phyloP scores from a whole-genome alignment of 169 alveolate genomes.

The Cryptosporidium parvum region DNA sequence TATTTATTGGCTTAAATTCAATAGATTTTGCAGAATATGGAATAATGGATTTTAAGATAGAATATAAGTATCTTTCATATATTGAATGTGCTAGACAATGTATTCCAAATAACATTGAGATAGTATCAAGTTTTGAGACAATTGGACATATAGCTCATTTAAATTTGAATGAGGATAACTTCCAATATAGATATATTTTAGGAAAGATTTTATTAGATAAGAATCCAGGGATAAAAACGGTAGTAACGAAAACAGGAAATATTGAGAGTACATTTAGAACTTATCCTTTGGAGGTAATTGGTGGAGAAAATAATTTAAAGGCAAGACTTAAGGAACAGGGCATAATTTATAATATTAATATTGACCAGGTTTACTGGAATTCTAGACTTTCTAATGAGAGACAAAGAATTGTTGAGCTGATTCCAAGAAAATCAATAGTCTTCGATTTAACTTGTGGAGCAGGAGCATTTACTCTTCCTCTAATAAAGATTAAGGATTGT shows the following conservation, averaged over 20 bases:
- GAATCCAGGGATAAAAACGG: slow-evolving; percentile 85
- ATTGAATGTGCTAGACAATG: slow-evolving; percentile 52
- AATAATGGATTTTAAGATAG: slow-evolving; percentile 32
- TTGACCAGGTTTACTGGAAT: slow-evolving; percentile 87
- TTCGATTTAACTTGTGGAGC: slow-evolving; percentile 89
- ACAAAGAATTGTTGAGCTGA: slow-evolving; percentile 79
- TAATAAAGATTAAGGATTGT: slow-evolving; percentile 81
- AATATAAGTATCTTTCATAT: slow-evolving; percentile 38
- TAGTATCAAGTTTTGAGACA: slow-evolving; percentile 87
- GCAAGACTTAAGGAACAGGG: slow-evolving; percentile 86
- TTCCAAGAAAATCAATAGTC: slow-evolving; percentile 82
- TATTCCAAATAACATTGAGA: slow-evolving; percentile 66
- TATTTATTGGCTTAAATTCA: slow-evolving; percentile 1
- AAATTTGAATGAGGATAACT: slow-evolving; percentile 80
- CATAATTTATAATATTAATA: slow-evolving; percentile 81
- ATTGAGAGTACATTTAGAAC: slow-evolving; percentile 85
- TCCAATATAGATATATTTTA: slow-evolving; percentile 80
- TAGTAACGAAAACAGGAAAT: slow-evolving; percentile 86
- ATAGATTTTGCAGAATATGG: slow-evolving; percentile 48
- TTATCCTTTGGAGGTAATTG: slow-evolving; percentile 85
- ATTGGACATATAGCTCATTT: slow-evolving; percentile 88
- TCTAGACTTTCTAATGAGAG: slow-evolving; percentile 85
- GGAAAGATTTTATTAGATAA: slow-evolving; percentile 86
- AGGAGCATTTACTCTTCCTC: slow-evolving; percentile 87
- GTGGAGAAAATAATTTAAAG: slow-evolving; percentile 84